Conservation (phyloP, 2,329 filamentous ascomycete species). For the Biscogniauxia sp. region DNA sequence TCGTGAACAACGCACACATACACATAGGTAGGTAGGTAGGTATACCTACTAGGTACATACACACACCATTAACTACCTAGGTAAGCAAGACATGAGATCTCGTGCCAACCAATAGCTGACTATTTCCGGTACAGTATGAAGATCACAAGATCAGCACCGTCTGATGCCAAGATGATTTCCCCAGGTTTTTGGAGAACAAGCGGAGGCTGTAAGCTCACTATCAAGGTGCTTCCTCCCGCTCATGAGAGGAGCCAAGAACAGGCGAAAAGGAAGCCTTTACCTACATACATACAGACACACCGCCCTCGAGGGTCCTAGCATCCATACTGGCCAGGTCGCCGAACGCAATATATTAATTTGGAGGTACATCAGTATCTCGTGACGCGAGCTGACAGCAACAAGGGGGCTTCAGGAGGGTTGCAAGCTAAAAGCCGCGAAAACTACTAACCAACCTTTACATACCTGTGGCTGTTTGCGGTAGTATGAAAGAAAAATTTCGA, state of each 20-base stretch:
- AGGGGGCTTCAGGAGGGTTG: neutral
- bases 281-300: neutral
- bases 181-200: constrained; percentile 10
- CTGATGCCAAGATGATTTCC: constrained; percentile 15
- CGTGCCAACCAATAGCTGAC: constrained; percentile 4
- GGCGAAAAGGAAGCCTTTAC: neutral
- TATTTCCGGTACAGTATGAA: neutral
- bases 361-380: neutral
- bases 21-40: too few species aligned
- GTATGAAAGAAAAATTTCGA: too few species aligned
- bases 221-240: neutral
- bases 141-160: constrained; percentile 3
- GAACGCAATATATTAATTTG: constrained; percentile 7
- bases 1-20: neutral
- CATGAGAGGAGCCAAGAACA: neutral
- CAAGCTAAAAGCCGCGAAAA: neutral
- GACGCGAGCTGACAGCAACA: constrained; percentile 1
- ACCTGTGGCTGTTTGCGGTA: too few species aligned
- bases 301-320: neutral
- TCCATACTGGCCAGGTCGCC: constrained; percentile 16
- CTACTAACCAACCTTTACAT: neutral
- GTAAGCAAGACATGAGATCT: constrained; percentile 3
- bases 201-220: neutral
- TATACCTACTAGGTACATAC: neutral
- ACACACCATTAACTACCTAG: neutral